A percentile compares a stretch with the other conserved stretches of the same genome.
These are phyloP conservation scores for Capsicum baccatum DNA, from an alignment of 257 asterid genomes.

Conservation along the genomic window DNA sequence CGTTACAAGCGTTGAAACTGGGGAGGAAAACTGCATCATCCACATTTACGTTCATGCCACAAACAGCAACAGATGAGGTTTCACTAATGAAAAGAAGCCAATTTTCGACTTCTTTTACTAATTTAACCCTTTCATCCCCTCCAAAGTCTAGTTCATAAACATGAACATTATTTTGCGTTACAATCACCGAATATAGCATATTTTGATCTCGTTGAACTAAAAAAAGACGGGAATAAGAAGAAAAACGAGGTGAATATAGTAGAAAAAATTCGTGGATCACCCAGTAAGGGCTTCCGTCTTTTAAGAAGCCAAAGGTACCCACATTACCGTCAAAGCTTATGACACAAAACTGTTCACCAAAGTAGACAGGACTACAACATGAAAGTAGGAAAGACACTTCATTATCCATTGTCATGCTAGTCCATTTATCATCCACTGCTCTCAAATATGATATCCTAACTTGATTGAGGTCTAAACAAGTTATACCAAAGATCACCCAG, in stretches of 20 bases:
- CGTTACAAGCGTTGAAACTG: background rate
- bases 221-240: background rate
- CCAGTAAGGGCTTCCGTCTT: background rate
- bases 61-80: background rate
- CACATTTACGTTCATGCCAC: slow-evolving; percentile 4
- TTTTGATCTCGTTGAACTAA: background rate
- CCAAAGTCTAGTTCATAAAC: background rate
- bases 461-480: background rate
- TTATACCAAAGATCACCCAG: background rate
- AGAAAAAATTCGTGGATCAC: background rate
- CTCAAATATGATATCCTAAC: too few species aligned
- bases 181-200: background rate
- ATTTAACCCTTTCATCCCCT: background rate
- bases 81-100: background rate
- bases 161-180: background rate
- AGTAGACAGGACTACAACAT: too few species aligned
- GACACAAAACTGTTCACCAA: too few species aligned
- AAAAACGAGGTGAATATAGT: background rate
- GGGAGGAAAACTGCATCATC: background rate
- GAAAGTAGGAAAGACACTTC: too few species aligned
- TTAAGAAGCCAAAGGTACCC: background rate
- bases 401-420: too few species aligned
- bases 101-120: background rate
- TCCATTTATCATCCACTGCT: too few species aligned
- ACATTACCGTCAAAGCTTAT: too few species aligned